These are phyloP conservation scores for Favolaschia claudopus DNA, from an alignment of 768 basidiomycete genomes.

Conservation along the genomic window DNA sequence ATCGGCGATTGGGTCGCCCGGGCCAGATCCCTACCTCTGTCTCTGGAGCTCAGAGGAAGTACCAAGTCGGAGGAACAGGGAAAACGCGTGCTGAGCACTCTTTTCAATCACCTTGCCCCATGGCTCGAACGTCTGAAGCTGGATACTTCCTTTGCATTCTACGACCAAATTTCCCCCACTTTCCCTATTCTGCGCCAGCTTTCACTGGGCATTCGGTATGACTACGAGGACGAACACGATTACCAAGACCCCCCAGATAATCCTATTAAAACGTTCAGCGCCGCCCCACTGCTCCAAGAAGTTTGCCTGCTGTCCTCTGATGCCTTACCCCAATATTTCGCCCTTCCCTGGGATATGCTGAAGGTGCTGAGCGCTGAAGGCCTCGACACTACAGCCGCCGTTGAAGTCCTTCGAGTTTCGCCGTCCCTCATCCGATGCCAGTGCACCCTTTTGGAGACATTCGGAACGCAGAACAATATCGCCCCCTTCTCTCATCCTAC, in stretches of 20 bases:
- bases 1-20: neutral
- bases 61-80: neutral
- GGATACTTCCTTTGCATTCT: neutral
- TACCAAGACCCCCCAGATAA: neutral
- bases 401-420: neutral
- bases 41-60: neutral
- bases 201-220: neutral
- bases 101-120: neutral
- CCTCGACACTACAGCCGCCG: neutral
- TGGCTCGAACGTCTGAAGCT: neutral
- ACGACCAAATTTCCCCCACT: neutral
- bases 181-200: neutral
- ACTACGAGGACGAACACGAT: neutral
- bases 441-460: too few relatives aligned
- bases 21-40: neutral
- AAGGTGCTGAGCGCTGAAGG: neutral
- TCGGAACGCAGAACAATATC: too few relatives aligned
- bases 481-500: too few relatives aligned
- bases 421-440: constrained; percentile 1
- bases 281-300: constrained; percentile 7
- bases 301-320: neutral
- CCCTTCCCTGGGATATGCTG: neutral
- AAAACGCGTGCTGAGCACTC: neutral
- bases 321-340: neutral
- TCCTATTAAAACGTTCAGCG: neutral